A percentile compares a stretch with the other conserved stretches of the same genome.
These are phyloP conservation scores for Rhodofomes roseus DNA, from an alignment of 1,284 basidiomycete species.

Conservation along the genomic window DNA sequence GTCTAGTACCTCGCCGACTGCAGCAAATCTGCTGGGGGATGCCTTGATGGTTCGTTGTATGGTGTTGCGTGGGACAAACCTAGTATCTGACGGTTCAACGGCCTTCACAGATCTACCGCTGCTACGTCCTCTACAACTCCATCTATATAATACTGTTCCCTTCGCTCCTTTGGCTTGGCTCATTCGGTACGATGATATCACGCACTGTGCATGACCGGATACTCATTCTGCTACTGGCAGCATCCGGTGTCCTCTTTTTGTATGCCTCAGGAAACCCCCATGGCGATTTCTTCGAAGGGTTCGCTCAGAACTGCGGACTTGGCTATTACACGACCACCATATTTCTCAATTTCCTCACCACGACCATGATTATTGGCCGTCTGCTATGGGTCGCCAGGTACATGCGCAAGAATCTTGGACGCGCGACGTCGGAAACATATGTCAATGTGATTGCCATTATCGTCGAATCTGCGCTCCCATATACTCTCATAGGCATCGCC, in stretches of 20 bases:
- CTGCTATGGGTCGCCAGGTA: slow-evolving; percentile 11
- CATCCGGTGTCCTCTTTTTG: background rate
- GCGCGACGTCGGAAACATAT: background rate
- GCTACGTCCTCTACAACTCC: slow-evolving; percentile 15
- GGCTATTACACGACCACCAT: slow-evolving; percentile 14
- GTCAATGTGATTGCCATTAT: slow-evolving; percentile 6
- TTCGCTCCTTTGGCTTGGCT: slow-evolving; percentile 15
- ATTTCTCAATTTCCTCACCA: slow-evolving; percentile 12
- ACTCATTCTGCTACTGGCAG: no score
- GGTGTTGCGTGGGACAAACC: background rate
- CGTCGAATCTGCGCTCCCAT: slow-evolving; percentile 16
- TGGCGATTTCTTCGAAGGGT: slow-evolving; percentile 19
- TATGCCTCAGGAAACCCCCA: slow-evolving; percentile 9
- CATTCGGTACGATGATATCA: no score
- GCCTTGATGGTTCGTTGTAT: slow-evolving; percentile 11
- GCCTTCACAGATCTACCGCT: slow-evolving; percentile 15
- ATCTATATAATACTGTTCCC: slow-evolving; percentile 16
- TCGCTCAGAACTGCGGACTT: slow-evolving; percentile 7
- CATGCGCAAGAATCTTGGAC: slow-evolving; percentile 5
- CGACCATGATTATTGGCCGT: slow-evolving; percentile 16
- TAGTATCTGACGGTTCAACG: background rate
- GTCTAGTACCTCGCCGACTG: slow-evolving; percentile 13
- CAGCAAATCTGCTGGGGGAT: slow-evolving; percentile 13
- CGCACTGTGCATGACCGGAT: no score
- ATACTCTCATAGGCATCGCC: slow-evolving; percentile 11